Evolutionary conservation across 2,329 filamentous ascomycete species (phyloP).

Genomic region (Emericellopsis atlantica): DNA sequence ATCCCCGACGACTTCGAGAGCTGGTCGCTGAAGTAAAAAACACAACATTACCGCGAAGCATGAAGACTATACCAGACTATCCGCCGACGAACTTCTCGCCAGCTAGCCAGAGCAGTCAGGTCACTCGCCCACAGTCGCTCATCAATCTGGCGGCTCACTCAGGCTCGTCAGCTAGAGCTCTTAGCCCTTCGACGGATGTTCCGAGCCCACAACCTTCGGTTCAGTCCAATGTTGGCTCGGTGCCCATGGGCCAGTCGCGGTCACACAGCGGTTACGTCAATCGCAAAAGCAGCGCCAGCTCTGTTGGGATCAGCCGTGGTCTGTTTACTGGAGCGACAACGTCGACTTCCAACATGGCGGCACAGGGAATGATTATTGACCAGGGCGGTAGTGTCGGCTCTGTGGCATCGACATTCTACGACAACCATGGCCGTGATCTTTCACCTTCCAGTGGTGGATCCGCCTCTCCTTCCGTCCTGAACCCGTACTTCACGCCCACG

Average conservation of each 20-base stretch:
- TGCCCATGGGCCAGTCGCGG: slow-evolving; percentile 17
- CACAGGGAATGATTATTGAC: slow-evolving; percentile 30
- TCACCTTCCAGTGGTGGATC: slow-evolving; percentile 9
- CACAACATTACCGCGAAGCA: no score
- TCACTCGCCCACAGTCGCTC: no score
- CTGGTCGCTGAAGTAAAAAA: no score
- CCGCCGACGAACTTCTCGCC: no score
- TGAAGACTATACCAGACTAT: no score
- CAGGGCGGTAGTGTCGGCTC: slow-evolving; percentile 15
- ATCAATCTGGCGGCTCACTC: no score
- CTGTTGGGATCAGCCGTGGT: slow-evolving; percentile 4
- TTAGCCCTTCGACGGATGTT: no score
- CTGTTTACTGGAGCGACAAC: slow-evolving; percentile 22
- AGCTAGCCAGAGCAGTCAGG: no score
- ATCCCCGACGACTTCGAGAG: no score
- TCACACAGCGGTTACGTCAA: slow-evolving; percentile 16
- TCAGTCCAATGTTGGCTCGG: slow-evolving; percentile 1
- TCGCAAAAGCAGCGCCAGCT: slow-evolving; percentile 5
- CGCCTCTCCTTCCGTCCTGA: slow-evolving; percentile 13
- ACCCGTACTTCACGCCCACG: slow-evolving; percentile 33
- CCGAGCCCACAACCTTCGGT: no score
- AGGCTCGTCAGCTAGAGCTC: no score
- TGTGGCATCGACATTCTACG: slow-evolving; percentile 13
- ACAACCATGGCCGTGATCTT: slow-evolving; percentile 10
- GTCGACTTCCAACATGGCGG: slow-evolving; percentile 26